A percentile compares a stretch with the other conserved stretches of the same genome.
These are phyloP conservation scores for Tricharina praecox DNA, from an alignment of 495 filamentous ascomycete genomes.

Conservation along the genomic window DNA sequence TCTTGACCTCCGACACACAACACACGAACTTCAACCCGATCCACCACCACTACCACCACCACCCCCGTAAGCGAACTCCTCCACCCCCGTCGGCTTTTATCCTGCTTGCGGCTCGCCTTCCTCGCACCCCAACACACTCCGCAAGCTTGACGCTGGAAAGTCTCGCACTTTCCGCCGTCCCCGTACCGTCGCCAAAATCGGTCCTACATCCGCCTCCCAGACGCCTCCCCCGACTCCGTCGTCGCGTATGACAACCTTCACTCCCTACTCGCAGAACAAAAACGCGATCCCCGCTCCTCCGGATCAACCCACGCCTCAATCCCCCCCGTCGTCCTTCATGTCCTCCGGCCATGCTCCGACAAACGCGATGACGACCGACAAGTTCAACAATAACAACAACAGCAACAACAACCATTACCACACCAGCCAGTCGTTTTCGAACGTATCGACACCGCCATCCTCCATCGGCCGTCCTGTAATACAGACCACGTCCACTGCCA, in stretches of 20 bases:
- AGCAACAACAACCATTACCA: too few relatives aligned
- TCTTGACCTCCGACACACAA: too few relatives aligned
- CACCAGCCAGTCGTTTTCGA: constrained; percentile 7
- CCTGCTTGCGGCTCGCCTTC: not conserved
- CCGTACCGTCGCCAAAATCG: constrained; percentile 22
- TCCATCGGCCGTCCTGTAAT: constrained; percentile 9
- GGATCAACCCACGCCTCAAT: constrained; percentile 26
- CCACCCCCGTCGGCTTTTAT: not conserved
- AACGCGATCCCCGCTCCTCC: constrained; percentile 21
- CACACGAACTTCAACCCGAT: too few relatives aligned
- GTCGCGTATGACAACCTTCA: constrained; percentile 27
- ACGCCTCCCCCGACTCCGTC: constrained; percentile 26
- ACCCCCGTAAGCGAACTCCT: constrained; percentile 1
- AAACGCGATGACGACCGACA: constrained; percentile 25
- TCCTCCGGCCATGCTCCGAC: constrained; percentile 24
- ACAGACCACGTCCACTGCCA: constrained; percentile 22
- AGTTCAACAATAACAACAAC: constrained; percentile 20
- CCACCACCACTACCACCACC: constrained; percentile 6
- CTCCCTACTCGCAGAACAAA: constrained; percentile 19
- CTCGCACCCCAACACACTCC: constrained; percentile 7
- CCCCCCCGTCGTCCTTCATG: constrained; percentile 24
- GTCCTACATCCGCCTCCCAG: constrained; percentile 20
- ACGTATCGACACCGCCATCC: not conserved
- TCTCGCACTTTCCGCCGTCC: constrained; percentile 22
- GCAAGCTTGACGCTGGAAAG: constrained; percentile 22